These are phyloP conservation scores for Lactifluus volemus DNA, from an alignment of 768 basidiomycete species.

Conservation along the genomic window DNA sequence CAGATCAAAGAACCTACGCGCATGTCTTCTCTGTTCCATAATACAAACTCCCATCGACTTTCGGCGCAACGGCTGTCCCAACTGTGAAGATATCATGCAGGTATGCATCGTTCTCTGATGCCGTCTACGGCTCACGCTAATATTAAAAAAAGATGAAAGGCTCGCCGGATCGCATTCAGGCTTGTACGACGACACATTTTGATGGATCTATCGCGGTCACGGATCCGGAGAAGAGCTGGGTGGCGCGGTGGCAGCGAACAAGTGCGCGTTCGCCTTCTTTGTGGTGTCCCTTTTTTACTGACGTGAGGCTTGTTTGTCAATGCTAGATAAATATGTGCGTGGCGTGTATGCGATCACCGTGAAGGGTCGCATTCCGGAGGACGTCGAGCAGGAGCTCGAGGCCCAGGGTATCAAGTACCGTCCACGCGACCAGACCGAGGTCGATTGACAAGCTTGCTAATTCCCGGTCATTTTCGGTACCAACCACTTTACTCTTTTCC, in stretches of 20 bases:
- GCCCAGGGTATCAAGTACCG: slow-evolving; percentile 73
- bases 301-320: background rate
- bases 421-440: slow-evolving; percentile 73
- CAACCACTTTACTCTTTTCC: background rate
- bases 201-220: slow-evolving; percentile 88
- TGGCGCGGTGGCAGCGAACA: slow-evolving; percentile 91
- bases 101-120: slow-evolving; percentile 35
- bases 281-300: background rate
- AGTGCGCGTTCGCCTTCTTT: slow-evolving; percentile 40
- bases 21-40: slow-evolving; percentile 90
- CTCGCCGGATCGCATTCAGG: slow-evolving; percentile 68
- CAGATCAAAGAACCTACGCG: slow-evolving; percentile 69
- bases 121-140: background rate
- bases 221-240: slow-evolving; percentile 86
- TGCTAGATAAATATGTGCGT: slow-evolving; percentile 77
- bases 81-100: slow-evolving; percentile 93
- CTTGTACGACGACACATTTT: slow-evolving; percentile 87
- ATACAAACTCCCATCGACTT: slow-evolving; percentile 82
- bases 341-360: slow-evolving; percentile 94
- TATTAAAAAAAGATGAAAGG: slow-evolving; percentile 67
- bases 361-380: slow-evolving; percentile 76
- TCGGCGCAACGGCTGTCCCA: slow-evolving; percentile 81
- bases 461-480: background rate
- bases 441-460: slow-evolving; percentile 35
- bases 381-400: slow-evolving; percentile 75